These are phyloP conservation scores for Syzygium aromaticum DNA, from an alignment of 345 rosid genomes.

Conservation along the genomic window DNA sequence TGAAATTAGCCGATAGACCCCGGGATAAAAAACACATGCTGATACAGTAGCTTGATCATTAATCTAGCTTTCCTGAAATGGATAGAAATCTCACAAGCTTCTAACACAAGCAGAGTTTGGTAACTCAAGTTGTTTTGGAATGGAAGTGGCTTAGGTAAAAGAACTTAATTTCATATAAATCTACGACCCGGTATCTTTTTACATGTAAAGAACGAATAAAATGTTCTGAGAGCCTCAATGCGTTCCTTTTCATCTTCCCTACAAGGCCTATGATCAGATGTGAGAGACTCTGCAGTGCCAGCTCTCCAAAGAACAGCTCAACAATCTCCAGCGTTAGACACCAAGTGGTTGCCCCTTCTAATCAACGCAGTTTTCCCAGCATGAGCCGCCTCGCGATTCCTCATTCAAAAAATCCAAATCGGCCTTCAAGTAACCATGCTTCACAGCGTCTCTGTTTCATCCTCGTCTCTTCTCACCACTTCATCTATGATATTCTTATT, in stretches of 20 bases:
- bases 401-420: conserved; percentile 58
- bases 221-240: conserved; percentile 24
- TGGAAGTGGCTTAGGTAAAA: too few relatives aligned
- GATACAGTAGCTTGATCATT: too few relatives aligned
- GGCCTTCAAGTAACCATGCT: conserved; percentile 56
- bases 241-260: conserved; percentile 65
- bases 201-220: too few relatives aligned
- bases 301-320: conserved; percentile 61
- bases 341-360: conserved; percentile 50
- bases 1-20: too few relatives aligned
- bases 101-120: too few relatives aligned
- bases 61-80: too few relatives aligned
- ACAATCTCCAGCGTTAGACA: conserved; percentile 86
- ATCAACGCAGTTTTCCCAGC: conserved; percentile 76
- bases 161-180: too few relatives aligned
- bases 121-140: too few relatives aligned
- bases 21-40: too few relatives aligned
- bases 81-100: too few relatives aligned
- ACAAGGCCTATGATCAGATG: conserved; percentile 72
- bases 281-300: conserved; percentile 55
- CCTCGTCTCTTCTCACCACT: conserved; percentile 22
- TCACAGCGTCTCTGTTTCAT: conserved; percentile 48
- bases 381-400: conserved; percentile 59
- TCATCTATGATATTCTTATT: conserved; percentile 40
- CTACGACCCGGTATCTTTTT: too few relatives aligned